Percentiles rank a stretch among this genome's conserved stretches.
Conservation (phyloP, 2,329 filamentous ascomycete genomes). For the Aspergillus fischeri region DNA sequence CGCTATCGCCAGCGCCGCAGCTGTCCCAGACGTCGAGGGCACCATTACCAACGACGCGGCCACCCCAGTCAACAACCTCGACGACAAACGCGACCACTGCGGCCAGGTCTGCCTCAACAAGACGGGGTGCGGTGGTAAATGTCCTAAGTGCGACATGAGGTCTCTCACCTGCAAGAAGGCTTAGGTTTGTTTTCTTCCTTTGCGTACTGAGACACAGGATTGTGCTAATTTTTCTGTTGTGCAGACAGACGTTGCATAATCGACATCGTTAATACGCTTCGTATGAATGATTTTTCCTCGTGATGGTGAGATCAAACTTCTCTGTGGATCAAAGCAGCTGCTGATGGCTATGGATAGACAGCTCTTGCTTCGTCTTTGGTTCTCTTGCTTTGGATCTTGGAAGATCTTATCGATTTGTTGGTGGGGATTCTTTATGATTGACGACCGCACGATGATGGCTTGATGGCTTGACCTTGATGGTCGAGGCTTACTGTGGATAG, state of each 20-base stretch:
- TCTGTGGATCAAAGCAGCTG: not conserved
- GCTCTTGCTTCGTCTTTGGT: not conserved
- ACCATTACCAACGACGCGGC: not conserved
- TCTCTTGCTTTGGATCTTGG: not conserved
- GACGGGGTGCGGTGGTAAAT: slow-evolving; percentile 4
- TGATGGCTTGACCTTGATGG: not conserved
- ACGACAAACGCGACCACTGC: not conserved
- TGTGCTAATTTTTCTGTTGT: too few species aligned
- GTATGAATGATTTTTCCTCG: not conserved
- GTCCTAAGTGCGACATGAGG: slow-evolving; percentile 2
- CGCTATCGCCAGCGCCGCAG: not conserved
- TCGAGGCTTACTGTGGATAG: not conserved
- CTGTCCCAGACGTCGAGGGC: not conserved
- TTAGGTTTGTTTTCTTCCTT: not conserved
- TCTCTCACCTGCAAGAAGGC: not conserved
- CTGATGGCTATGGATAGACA: not conserved
- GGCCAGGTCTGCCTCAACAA: slow-evolving; percentile 4
- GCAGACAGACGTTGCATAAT: not conserved
- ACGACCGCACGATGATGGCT: not conserved
- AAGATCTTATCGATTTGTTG: not conserved
- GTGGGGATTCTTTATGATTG: not conserved
- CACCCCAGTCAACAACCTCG: not conserved
- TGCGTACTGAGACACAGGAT: not conserved
- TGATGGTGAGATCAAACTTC: not conserved
- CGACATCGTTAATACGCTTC: not conserved